Conservation (phyloP, 139 green algal species). For the Helicosporidium sp. region DNA sequence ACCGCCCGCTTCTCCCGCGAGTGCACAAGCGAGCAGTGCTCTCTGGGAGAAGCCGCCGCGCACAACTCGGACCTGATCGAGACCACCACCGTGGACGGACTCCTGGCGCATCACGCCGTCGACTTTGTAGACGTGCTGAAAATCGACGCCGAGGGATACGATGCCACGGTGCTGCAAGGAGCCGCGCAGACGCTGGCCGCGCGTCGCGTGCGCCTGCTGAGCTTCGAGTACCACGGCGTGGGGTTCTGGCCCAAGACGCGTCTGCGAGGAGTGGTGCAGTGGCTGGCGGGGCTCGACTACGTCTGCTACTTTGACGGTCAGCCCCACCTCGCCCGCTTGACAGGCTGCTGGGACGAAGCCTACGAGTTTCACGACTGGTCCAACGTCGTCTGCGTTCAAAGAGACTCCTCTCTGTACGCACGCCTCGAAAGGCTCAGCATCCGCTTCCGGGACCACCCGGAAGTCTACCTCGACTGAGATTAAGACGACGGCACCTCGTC, state of each 20-base stretch:
- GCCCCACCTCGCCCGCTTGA: not conserved
- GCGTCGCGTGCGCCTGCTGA: not conserved
- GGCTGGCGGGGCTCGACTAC: constrained; percentile 1
- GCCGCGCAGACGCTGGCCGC: not conserved
- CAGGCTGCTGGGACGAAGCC: constrained; percentile 7
- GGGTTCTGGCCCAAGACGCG: not conserved
- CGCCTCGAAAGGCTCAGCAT: not conserved
- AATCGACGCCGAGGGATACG: constrained; percentile 1
- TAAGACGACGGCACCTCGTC: no score
- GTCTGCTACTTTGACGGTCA: constrained; percentile 9
- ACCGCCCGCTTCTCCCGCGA: constrained; percentile 2
- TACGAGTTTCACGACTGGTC: constrained; percentile 4
- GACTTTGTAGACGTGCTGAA: not conserved
- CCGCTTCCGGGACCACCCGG: not conserved
- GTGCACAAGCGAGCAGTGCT: constrained; percentile 3
- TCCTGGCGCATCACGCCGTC: not conserved
- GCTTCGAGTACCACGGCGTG: constrained; percentile 7
- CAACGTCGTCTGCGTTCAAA: constrained; percentile 2
- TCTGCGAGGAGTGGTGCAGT: not conserved
- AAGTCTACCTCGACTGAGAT: no score
- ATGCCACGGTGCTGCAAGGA: constrained; percentile 1
- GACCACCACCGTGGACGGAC: not conserved
- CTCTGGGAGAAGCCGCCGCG: not conserved
- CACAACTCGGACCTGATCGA: constrained; percentile 1
- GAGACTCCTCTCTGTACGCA: not conserved